Conservation (phyloP, 345 rosid species). For the Eucalyptus marginata region DNA sequence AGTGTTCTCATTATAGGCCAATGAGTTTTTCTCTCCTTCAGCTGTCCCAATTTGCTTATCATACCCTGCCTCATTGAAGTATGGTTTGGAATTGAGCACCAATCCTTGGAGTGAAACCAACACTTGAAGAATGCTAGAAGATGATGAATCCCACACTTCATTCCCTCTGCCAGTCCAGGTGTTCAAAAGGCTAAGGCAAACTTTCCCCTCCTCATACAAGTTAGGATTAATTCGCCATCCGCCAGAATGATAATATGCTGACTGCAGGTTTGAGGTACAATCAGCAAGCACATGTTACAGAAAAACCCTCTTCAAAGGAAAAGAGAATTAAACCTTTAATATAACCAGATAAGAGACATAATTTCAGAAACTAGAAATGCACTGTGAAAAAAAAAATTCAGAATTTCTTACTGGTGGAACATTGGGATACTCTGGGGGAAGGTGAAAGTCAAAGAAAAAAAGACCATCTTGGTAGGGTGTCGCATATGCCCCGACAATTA, state of each 20-base stretch:
- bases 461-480: conserved; percentile 99
- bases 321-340: neutral
- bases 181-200: conserved; percentile 96
- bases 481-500: conserved; percentile 87
- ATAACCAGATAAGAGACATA: neutral
- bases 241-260: conserved; percentile 94
- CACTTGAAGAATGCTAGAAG: conserved; percentile 98
- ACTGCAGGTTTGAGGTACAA: conserved; percentile 30
- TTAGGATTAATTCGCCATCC: conserved; percentile 98
- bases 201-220: conserved; percentile 92
- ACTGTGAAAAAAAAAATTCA: neutral
- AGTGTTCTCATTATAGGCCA: conserved; percentile 86
- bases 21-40: conserved; percentile 94
- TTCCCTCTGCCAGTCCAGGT: conserved; percentile 97
- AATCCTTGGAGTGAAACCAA: conserved; percentile 96
- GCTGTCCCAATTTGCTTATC: conserved; percentile 92
- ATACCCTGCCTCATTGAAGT: conserved; percentile 98
- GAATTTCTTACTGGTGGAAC: conserved; percentile 69
- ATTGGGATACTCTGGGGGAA: conserved; percentile 78
- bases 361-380: neutral
- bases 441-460: conserved; percentile 93
- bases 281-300: neutral
- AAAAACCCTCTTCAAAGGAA: neutral
- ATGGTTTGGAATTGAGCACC: conserved; percentile 92
- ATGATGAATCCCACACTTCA: conserved; percentile 91